Evolutionary conservation across 805 yeast species (phyloP), one percentile per base, ranked within the genome.

Genomic region (Starmerella apis): DNA sequence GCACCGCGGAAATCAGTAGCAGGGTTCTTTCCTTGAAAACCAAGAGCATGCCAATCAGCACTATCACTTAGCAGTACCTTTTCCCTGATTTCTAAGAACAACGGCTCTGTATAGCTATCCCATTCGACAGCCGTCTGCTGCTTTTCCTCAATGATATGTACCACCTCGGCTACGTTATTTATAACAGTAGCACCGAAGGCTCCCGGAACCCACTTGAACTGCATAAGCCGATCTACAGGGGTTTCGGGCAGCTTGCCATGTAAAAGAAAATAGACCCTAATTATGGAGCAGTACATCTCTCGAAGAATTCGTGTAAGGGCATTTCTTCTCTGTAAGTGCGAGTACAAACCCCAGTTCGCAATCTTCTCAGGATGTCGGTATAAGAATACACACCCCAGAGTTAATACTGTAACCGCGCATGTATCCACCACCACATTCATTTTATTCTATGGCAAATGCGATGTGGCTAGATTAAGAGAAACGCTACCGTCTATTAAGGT

Each of bases 11-110:
- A 64, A 50, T 68, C 72, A 1, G 64, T 61, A 3, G 61, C 49
- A 4, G 72, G 72, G 48, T 66, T 65, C 16, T 53, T 20, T 1
- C 70, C 69, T 47, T 68, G 72, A 56, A 68, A 68, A 5, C 72
- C 72, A 7, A 68, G 55, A 3, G 58, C 53, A 19, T 61, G 65
- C 69, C 70, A 68, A 48, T 65, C 56, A 6, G 25, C 28, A 39
- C 11, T 20, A 22, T 14, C 19, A 14, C 11, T 20, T 28, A 30
- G 41, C 11, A 42, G 24, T 23, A 27, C 46, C 9, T 32, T 23
- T 9, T 37, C 39, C 14, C 28, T 24, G n/a, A 41, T 4, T 6
- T 35, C 44, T 11, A 37, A 31, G 7, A 41, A 42, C 33, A 31
- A 16, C 7, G 39, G 30, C 46, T 39, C 46, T 10, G 19, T 24